Base-by-base conservation (phyloP, 495 filamentous ascomycete genomes). In the Daldinia childiae region DNA sequence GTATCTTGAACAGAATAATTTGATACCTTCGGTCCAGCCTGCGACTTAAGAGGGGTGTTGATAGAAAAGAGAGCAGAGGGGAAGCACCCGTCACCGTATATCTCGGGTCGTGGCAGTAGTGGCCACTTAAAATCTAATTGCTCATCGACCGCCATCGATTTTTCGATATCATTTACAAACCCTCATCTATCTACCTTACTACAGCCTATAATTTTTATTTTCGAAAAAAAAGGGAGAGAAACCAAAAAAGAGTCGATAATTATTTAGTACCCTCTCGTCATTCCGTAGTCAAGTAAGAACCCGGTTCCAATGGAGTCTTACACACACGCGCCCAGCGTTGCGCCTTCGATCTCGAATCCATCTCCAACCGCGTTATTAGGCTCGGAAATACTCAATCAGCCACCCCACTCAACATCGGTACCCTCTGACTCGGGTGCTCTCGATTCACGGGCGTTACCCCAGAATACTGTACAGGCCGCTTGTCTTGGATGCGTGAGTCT, bases 401-500 rank as follows among this genome's bases (percentile, higher is more conserved):
- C 66, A 60, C 66, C 69, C 50, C 75, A 73, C 63, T 26, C 69
- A 27, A 62, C 66, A 67, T 62, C 73, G 66, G 54, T 51, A 21
- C 34, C 71, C 50, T 70, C 73, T 62, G 52, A 62, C 38, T 60
- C 73, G 34, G 73, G 60, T 19, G 58, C 43, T 60, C 50, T 52
- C 45, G 75, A 77, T 50, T 72, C 74, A 38, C 79, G 78, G 64
- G 68, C 75, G 36, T 68, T 78, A 41, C 70, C 80, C 69, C 74
- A 77, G 56, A 78, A 78, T 30, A 78, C 82, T 41, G 82, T 85
- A 29, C 80, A 81, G 63, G 81, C 82, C 30, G 82, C 82, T 50
- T 85, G 82, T 75, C 79, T 83, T 43, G 79, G 80, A 39, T 85
- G 82, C 75, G 82, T 85, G 74, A 79, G 82, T 84, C 58, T 41